phyloP scores from a whole-genome alignment of 345 rosid genomes.

The Psidium guajava region DNA sequence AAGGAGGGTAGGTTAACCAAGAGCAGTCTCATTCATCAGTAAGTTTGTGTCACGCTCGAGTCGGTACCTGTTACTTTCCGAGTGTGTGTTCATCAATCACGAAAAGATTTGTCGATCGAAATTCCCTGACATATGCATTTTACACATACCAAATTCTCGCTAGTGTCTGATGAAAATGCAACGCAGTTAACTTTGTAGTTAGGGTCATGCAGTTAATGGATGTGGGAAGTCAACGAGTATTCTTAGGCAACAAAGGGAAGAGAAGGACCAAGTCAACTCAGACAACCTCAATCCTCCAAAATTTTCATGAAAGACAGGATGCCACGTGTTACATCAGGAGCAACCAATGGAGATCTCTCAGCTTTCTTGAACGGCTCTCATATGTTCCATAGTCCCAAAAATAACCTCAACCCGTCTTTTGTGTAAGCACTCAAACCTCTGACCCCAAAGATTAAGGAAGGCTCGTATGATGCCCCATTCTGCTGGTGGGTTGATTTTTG shows the following conservation, averaged over 20 bases:
- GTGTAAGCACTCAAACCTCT: neutral
- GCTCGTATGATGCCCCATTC: neutral
- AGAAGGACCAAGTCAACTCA: conserved; percentile 19
- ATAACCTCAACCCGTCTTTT: neutral
- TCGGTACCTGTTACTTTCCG: neutral
- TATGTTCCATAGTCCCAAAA: neutral
- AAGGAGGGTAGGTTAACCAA: neutral
- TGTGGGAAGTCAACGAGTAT: neutral
- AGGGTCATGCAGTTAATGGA: neutral
- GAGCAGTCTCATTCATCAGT: neutral
- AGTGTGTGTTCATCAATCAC: neutral
- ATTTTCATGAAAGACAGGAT: neutral
- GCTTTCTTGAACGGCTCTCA: neutral
- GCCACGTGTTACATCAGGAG: neutral
- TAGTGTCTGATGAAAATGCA: neutral
- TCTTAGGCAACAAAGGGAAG: neutral
- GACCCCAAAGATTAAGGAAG: neutral
- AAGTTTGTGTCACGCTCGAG: neutral
- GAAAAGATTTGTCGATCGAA: neutral
- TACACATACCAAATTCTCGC: neutral
- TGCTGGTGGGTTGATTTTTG: neutral
- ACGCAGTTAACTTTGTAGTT: neutral
- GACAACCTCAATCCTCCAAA: neutral
- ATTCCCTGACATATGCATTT: neutral
- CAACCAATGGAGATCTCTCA: neutral